A percentile compares a stretch with the other conserved stretches of the same genome.
Evolutionary conservation across 257 asterid genomes (phyloP).

Genomic region (Solanum tacnaense): DNA sequence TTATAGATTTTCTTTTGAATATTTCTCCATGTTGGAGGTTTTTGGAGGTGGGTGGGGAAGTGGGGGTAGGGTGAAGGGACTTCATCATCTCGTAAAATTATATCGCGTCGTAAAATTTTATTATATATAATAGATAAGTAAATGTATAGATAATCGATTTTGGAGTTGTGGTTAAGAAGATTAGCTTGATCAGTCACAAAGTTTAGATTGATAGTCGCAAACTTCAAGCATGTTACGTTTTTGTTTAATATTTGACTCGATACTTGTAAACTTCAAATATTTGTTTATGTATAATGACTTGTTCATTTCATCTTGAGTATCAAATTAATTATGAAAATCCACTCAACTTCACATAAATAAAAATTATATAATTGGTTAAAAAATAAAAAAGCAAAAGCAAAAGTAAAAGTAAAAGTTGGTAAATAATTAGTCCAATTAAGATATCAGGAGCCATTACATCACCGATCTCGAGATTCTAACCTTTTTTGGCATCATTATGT

Average conservation of each 20-base stretch:
- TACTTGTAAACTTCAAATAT: too few relatives aligned
- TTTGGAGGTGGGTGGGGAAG: not conserved
- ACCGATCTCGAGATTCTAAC: conserved; percentile 53
- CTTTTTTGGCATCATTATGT: conserved; percentile 14
- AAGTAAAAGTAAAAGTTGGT: not conserved
- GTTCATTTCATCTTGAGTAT: too few relatives aligned
- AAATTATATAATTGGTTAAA: not conserved
- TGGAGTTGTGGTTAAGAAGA: rapidly evolving
- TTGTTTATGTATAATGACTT: too few relatives aligned
- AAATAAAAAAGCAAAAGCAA: not conserved
- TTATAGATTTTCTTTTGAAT: not conserved
- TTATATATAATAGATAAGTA: not conserved
- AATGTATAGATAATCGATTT: too few relatives aligned
- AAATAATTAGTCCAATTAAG: conserved; percentile 15
- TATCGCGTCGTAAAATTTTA: not conserved
- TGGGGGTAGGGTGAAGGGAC: not conserved
- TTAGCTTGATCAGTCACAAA: too few relatives aligned
- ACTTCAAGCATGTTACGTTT: too few relatives aligned
- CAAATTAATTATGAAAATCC: not conserved
- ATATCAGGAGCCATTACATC: conserved; percentile 35
- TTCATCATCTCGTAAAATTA: not conserved
- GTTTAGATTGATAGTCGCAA: too few relatives aligned
- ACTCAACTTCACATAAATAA: not conserved
- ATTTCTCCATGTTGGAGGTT: not conserved
- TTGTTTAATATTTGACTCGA: not conserved